Evolutionary conservation across 192 early-diverging fungal species (phyloP).

Genomic region (Coemansia biformis): DNA sequence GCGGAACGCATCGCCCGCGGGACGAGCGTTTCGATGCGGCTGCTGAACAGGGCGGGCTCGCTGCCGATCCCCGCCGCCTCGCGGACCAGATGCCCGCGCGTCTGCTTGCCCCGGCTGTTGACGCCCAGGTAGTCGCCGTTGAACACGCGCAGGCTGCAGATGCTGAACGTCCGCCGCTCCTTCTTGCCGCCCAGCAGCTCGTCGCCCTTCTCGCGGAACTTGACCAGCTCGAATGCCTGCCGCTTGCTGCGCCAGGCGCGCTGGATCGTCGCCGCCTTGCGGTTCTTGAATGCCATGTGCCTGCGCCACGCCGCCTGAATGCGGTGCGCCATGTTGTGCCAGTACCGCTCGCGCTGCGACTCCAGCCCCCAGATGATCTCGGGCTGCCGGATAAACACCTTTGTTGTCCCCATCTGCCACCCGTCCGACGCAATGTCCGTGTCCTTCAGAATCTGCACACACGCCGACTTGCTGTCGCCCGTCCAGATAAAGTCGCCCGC

Average conservation of each 20-base stretch:
- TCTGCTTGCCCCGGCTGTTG: constrained; percentile 20
- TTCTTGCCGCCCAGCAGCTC: constrained; percentile 84
- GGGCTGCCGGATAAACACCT: constrained; percentile 93
- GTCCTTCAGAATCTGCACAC: constrained; percentile 76
- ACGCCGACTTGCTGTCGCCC: constrained; percentile 66
- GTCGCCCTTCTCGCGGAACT: constrained; percentile 89
- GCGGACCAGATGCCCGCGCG: constrained; percentile 32
- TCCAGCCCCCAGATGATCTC: constrained; percentile 91
- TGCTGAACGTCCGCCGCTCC: constrained; percentile 83
- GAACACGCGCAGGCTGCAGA: constrained; percentile 78
- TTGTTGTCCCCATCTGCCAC: constrained; percentile 94
- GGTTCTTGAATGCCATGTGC: constrained; percentile 63
- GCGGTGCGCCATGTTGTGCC: constrained; percentile 89
- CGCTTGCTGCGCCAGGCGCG: constrained; percentile 74
- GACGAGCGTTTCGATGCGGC: constrained; percentile 56
- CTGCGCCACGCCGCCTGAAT: constrained; percentile 87
- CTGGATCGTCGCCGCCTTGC: constrained; percentile 66
- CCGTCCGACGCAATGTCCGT: constrained; percentile 77
- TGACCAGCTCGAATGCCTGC: constrained; percentile 80
- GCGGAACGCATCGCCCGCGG: constrained; percentile 70
- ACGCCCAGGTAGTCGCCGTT: constrained; percentile 86
- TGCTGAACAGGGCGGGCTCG: constrained; percentile 60
- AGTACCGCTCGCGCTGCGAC: constrained; percentile 89
- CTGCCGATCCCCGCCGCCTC: constrained; percentile 32
- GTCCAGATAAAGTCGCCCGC: constrained; percentile 80